Conservation (phyloP, 2,329 filamentous ascomycete species). For the Podosphaera aphanis region DNA sequence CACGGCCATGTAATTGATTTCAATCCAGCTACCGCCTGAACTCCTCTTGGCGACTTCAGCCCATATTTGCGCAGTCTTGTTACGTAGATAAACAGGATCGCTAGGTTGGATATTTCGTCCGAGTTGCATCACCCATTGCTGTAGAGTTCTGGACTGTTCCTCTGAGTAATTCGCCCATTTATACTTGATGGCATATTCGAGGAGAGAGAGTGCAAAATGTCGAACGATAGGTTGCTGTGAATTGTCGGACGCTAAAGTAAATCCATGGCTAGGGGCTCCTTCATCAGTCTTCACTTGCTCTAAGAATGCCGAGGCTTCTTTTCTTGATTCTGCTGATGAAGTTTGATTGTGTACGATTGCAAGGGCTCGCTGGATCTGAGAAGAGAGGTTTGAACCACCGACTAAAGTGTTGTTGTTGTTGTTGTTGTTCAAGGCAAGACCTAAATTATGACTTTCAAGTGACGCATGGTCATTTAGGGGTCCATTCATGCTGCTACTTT, state of each 20-base stretch:
- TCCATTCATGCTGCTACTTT: conserved; percentile 12
- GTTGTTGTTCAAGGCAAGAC: conserved; percentile 5
- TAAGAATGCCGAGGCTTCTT: conserved; percentile 65
- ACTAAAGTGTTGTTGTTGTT: too few species aligned
- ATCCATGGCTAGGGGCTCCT: conserved; percentile 68
- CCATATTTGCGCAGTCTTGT: conserved; percentile 89
- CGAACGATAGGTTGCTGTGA: conserved; percentile 60
- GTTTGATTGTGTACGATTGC: conserved; percentile 66
- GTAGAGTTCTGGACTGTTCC: conserved; percentile 43
- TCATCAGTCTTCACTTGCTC: conserved; percentile 61
- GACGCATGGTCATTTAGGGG: conserved; percentile 4
- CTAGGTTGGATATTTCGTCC: conserved; percentile 44
- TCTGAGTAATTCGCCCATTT: conserved; percentile 52
- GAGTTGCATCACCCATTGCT: conserved; percentile 57
- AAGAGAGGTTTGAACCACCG: conserved; percentile 25
- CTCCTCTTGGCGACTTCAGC: conserved; percentile 79
- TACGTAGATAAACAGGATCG: conserved; percentile 66
- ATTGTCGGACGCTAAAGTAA: conserved; percentile 52
- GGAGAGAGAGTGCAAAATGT: conserved; percentile 77
- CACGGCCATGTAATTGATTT: conserved; percentile 73
- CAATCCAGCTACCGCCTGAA: conserved; percentile 82
- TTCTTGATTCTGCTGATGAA: conserved; percentile 58
- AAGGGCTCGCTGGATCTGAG: conserved; percentile 61
- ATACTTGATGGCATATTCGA: conserved; percentile 76
- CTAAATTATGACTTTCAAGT: not conserved